Base-by-base conservation (phyloP, 2,329 filamentous ascomycete genomes). In the Biscogniauxia marginata region DNA sequence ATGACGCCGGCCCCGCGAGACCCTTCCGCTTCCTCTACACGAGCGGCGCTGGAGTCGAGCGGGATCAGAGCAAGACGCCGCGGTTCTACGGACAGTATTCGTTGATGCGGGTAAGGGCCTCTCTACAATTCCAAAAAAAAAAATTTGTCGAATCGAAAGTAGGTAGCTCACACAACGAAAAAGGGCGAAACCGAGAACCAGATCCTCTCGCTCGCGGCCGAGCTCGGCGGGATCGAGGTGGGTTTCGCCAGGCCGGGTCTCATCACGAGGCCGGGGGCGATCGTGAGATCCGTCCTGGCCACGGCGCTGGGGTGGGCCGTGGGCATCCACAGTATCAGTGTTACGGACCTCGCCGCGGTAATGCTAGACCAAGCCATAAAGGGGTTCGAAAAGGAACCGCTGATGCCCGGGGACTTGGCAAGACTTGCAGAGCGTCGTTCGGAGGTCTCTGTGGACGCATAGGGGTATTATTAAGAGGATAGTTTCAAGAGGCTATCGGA, bases 141-240 rank as follows among this genome's bases (percentile, higher is more conserved):
- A 57, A 48, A 30, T 24, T n/a, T n/a, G n/a, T n/a, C n/a, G n/a
- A n/a, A n/a, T n/a, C n/a, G n/a, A n/a, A n/a, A n/a, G n/a, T n/a
- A n/a, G n/a, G n/a, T n/a, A n/a, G n/a, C n/a, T n/a, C n/a, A n/a
- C n/a, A n/a, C 45, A 49, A 39, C 49, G 20, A 1, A 49, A n/a
- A 25, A 82, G 79, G 79, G 80, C 6, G 73, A 78, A 45, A 73
- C 75, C 0, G 81, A 83, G 59, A 74, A 62, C 7, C 63, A 68
- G 18, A 67, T 82, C 3, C 70, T 81, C 3, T 70, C 70, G 1
- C 75, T 73, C 19, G 76, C 76, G 2, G 63, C 71, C 19, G 61
- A 77, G 7, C 70, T 74, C n/a, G 60, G 70, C 1, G 73, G 71
- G 2, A 62, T 80, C 21, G 73, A 79, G 54, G 70, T 67, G 0